Evolutionary conservation across 768 basidiomycete species (phyloP).

Genomic region (Neoboletus magnificus): DNA sequence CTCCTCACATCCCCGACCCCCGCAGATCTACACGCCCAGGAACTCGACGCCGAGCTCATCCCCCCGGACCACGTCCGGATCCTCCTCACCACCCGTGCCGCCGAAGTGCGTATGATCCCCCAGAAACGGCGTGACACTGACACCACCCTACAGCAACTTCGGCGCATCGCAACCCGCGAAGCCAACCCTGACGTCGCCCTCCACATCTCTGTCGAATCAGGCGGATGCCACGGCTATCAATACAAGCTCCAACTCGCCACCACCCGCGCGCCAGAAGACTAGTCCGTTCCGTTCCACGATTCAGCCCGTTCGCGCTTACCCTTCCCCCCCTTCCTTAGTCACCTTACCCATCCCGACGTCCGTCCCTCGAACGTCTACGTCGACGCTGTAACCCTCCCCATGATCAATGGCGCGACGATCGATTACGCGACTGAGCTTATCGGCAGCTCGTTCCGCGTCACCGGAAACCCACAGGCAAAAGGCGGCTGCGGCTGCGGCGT

Average conservation of each 20-base stretch:
- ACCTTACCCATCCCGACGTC: constrained; percentile 67
- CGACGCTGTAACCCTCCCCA: constrained; percentile 78
- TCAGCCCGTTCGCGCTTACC: neutral
- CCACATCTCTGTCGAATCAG: constrained; percentile 83
- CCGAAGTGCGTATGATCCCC: constrained; percentile 48
- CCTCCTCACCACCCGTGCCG: constrained; percentile 68
- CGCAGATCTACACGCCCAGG: constrained; percentile 55
- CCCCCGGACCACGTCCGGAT: constrained; percentile 52
- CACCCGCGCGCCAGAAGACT: constrained; percentile 67
- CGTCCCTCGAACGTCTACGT: constrained; percentile 76
- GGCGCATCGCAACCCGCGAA: constrained; percentile 51
- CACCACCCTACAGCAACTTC: constrained; percentile 62
- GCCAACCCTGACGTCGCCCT: constrained; percentile 64
- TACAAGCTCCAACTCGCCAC: constrained; percentile 86
- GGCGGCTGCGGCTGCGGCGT: constrained; percentile 96
- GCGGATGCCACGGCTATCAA: constrained; percentile 97
- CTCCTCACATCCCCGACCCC: constrained; percentile 50
- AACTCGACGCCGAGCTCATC: constrained; percentile 60
- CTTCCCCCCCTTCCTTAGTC: constrained; percentile 38
- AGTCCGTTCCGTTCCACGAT: constrained; percentile 50
- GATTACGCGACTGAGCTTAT: constrained; percentile 95
- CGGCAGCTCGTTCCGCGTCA: constrained; percentile 82
- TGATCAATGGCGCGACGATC: constrained; percentile 85
- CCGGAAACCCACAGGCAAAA: constrained; percentile 87
- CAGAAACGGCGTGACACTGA: neutral